Conservation (phyloP, 345 rosid species). For the Eucalyptus brandiana region DNA sequence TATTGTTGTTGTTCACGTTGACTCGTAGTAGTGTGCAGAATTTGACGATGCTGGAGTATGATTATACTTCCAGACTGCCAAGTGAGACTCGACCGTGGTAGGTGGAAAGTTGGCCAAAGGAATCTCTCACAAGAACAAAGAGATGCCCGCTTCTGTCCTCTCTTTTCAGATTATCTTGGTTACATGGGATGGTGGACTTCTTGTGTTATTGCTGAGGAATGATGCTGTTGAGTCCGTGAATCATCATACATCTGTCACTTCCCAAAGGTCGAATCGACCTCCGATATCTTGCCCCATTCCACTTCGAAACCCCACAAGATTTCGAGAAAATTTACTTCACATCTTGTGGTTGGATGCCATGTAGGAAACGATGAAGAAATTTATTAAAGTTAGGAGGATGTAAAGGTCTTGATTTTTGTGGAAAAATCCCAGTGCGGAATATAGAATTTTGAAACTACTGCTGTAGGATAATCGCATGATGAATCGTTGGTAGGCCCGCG, state of each 20-base stretch:
- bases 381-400: neutral
- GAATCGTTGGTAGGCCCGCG: neutral
- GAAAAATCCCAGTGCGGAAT: neutral
- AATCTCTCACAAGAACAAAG: neutral
- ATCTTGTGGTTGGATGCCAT: neutral
- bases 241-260: neutral
- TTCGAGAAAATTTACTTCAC: neutral
- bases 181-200: neutral
- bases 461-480: neutral
- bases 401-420: neutral
- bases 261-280: neutral
- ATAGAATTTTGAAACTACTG: neutral
- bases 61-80: neutral
- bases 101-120: neutral
- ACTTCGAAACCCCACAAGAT: neutral
- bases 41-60: neutral
- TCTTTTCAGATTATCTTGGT: neutral
- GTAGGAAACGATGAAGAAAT: neutral
- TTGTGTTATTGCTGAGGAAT: neutral
- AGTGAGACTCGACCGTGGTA: neutral
- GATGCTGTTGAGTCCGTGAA: neutral
- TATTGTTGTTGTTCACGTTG: neutral
- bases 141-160: neutral
- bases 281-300: neutral
- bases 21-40: neutral